These are phyloP conservation scores for Polytrichum formosum DNA, from an alignment of 225 moss, liverwort and hornwort species.

Conservation along the genomic window DNA sequence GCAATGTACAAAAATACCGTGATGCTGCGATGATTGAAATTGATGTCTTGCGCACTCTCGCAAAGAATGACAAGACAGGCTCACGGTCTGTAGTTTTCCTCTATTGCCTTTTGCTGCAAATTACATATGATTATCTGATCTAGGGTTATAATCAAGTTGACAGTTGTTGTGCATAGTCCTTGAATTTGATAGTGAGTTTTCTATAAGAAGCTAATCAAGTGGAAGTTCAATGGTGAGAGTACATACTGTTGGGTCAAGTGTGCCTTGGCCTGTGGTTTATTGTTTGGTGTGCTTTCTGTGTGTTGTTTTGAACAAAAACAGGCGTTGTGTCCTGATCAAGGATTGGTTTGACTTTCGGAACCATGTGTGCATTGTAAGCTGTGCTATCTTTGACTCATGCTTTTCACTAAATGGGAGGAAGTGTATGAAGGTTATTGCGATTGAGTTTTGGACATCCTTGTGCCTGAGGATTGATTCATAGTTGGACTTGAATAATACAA, in stretches of 20 bases:
- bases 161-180: too few species aligned
- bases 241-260: too few species aligned
- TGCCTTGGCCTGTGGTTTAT: neutral
- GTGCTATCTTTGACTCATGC: constrained; percentile 4
- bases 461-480: too few species aligned
- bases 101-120: too few species aligned
- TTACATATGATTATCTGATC: too few species aligned
- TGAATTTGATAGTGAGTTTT: too few species aligned
- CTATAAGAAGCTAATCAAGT: too few species aligned
- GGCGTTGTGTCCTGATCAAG: constrained; percentile 92
- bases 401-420: neutral
- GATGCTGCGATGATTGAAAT: constrained; percentile 99
- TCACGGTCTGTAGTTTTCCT: constrained; percentile 59
- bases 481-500: too few species aligned
- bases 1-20: constrained; percentile 99
- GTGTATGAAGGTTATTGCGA: neutral
- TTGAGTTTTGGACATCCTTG: too few species aligned
- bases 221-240: too few species aligned
- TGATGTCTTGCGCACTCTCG: constrained; percentile 93
- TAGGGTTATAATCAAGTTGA: too few species aligned
- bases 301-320: constrained; percentile 36
- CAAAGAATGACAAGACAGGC: constrained; percentile 99
- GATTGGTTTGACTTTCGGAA: constrained; percentile 97
- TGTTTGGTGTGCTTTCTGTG: constrained; percentile 1
- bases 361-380: constrained; percentile 90